Evolutionary conservation across 352 stramenopile species (phyloP).

Genomic region (Plasmopara halstedii): DNA sequence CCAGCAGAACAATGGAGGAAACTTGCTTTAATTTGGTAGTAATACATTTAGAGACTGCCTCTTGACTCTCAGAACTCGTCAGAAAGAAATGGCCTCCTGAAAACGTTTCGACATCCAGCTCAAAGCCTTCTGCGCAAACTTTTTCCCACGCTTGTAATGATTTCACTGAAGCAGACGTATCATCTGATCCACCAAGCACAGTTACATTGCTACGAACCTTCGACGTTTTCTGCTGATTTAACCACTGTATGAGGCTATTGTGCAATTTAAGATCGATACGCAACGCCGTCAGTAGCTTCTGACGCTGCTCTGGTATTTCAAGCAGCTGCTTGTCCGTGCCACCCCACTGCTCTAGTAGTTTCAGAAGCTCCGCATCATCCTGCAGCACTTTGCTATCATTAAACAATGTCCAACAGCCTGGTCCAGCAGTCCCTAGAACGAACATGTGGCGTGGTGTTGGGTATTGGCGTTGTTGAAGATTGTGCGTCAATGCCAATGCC

Average conservation of each 20-base stretch:
- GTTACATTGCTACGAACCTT: constrained; percentile 30
- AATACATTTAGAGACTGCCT: constrained; percentile 27
- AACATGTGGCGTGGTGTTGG: constrained; percentile 53
- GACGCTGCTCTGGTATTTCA: constrained; percentile 30
- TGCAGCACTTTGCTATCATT: constrained; percentile 22
- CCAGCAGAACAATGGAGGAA: constrained; percentile 25
- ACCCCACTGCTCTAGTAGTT: constrained; percentile 45
- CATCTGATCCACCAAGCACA: constrained; percentile 45
- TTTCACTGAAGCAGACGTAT: constrained; percentile 27
- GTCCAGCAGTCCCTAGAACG: constrained; percentile 38
- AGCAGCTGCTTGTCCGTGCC: constrained; percentile 53
- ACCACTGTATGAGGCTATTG: constrained; percentile 40
- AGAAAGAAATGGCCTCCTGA: constrained; percentile 59
- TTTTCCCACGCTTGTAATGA: constrained; percentile 33
- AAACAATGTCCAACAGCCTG: constrained; percentile 25
- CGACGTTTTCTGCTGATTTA: constrained; percentile 14
- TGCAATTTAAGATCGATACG: constrained; percentile 45
- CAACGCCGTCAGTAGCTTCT: constrained; percentile 27
- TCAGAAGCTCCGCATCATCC: constrained; percentile 30
- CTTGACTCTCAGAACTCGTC: constrained; percentile 24
- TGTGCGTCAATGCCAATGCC: constrained; percentile 41
- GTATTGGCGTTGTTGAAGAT: constrained; percentile 37
- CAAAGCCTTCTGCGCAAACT: constrained; percentile 16
- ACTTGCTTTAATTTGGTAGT: constrained; percentile 32
- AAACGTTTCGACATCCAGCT: constrained; percentile 40